Conservation (phyloP, 1,284 basidiomycete genomes). For the Mycosarcoma mackinlayi region DNA sequence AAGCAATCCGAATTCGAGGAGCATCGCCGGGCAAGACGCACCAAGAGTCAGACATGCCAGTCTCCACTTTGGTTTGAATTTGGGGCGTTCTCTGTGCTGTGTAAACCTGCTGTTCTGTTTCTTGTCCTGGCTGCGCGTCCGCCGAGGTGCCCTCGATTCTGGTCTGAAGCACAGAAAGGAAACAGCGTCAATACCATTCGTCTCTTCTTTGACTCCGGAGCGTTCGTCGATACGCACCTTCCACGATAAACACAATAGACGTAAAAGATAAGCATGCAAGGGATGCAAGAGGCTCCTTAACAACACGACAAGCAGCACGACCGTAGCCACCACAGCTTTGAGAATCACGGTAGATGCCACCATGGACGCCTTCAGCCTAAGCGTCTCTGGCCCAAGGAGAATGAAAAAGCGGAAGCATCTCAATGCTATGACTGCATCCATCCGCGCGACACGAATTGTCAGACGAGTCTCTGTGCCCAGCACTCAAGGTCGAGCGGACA, state of each 20-base stretch:
- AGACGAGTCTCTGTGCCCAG: no score
- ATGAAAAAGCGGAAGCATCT: constrained; percentile 18
- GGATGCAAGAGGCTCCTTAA: constrained; percentile 4
- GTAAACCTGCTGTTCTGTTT: background rate
- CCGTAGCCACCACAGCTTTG: constrained; percentile 1
- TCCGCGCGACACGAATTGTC: background rate
- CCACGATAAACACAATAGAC: background rate
- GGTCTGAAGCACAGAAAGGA: background rate
- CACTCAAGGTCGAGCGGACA: background rate
- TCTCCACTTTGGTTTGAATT: background rate
- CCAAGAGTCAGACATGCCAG: constrained; percentile 1
- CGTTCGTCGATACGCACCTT: background rate
- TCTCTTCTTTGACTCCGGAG: no score
- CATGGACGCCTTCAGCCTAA: constrained; percentile 4
- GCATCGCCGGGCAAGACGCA: background rate
- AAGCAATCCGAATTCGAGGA: constrained; percentile 2
- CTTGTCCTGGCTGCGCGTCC: background rate
- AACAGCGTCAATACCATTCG: background rate
- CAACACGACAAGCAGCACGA: constrained; percentile 8
- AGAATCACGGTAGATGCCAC: background rate
- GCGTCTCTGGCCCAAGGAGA: constrained; percentile 5
- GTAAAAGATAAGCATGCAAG: background rate
- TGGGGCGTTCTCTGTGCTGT: background rate
- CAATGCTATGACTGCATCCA: constrained; percentile 5
- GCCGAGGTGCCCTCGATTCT: background rate